Evolutionary conservation across 352 stramenopile species (phyloP), one percentile per base, ranked within the genome.

Genomic region (Globisporangium solare): DNA sequence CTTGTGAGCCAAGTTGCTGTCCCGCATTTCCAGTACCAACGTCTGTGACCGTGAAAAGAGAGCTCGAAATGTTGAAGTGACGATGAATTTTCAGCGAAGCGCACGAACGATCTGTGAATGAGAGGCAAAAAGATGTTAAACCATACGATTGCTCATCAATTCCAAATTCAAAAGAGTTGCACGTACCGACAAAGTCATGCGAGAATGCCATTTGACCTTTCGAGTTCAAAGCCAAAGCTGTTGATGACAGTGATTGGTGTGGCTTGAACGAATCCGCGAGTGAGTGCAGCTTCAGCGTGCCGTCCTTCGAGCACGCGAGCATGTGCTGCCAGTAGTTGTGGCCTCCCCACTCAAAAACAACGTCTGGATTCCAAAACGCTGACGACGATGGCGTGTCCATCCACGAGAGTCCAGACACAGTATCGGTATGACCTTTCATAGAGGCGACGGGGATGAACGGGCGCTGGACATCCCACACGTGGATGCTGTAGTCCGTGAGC

Each of bases 271-370:
- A 78, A 42, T 95, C 77, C 0, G 85, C 80, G 21, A 95, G 83
- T 2, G 86, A 91, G 57, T 95, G 86, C 0, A 95, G 75, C 58
- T 91, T 92, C 0, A 95, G 63, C 3, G 86, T 95, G 0, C 83
- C 84, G 54, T 95, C 86, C 55, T 95, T 95, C 0, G 83, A 94
- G 49, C 86, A 95, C 3, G 83, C 82, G 21, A 95, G 67, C 79
- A 95, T 92, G 56, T 95, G 85, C 51, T 95, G 85, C 85, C 85
- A 95, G 54, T 85, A 92, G 17, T 86, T 67, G 18, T 86, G 80
- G 2, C 85, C 83, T 58, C 91, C 81, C 68, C 71, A 86, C 22
- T 93, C 85, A 0, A 60, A 54, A 3, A 41, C 47, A 12, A 52
- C 22, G 27, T 70, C 60, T 18, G 64, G 56, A 32, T 57, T 51